Percentiles rank a stretch among this genome's conserved stretches.
Conservation (phyloP, 208 protist genomes). For the Leishmania braziliensis region DNA sequence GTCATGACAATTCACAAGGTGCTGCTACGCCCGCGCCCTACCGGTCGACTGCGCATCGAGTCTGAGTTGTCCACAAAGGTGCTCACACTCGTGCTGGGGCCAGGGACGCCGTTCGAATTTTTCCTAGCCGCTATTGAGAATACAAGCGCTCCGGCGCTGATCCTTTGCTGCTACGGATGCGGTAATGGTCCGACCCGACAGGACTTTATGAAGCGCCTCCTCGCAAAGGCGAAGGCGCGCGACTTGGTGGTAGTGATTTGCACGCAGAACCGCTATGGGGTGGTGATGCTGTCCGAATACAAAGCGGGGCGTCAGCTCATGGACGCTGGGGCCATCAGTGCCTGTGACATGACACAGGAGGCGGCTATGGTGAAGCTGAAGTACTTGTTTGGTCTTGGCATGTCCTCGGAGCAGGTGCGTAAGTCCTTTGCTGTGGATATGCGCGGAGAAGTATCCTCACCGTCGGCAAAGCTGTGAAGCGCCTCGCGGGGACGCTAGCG, state of each 20-base stretch:
- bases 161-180: conserved; percentile 92
- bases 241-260: conserved; percentile 91
- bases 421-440: conserved; percentile 35
- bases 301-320: conserved; percentile 63
- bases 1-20: conserved; percentile 49
- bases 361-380: conserved; percentile 92
- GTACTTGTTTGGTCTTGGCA: conserved; percentile 74
- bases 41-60: conserved; percentile 56
- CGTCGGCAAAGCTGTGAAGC: conserved; percentile 2
- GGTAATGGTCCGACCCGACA: conserved; percentile 90
- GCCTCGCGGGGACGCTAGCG: neutral
- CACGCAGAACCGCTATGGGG: conserved; percentile 88
- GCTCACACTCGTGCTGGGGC: conserved; percentile 71
- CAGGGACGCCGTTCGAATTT: conserved; percentile 56
- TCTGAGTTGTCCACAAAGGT: conserved; percentile 51
- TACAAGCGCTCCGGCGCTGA: conserved; percentile 70
- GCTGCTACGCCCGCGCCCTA: conserved; percentile 53
- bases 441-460: conserved; percentile 6
- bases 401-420: conserved; percentile 41
- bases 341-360: conserved; percentile 93
- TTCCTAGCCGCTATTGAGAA: conserved; percentile 28
- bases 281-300: conserved; percentile 80
- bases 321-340: conserved; percentile 69
- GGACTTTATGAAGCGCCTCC: conserved; percentile 65
- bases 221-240: conserved; percentile 59